Evolutionary conservation across 306 rosid species (phyloP).

Genomic region (Rosa multiflora): DNA sequence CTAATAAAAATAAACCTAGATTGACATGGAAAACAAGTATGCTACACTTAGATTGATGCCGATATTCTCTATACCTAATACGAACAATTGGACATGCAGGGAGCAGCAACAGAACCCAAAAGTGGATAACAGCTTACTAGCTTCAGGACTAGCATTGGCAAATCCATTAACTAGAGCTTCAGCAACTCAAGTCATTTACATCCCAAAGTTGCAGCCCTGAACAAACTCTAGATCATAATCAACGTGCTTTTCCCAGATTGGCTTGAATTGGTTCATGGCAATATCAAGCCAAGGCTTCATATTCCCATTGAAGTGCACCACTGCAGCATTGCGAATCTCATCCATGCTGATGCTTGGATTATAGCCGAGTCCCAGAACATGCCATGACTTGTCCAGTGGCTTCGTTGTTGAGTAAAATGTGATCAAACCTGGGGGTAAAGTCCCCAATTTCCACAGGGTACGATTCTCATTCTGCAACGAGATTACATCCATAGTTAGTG

Average conservation of each 20-base stretch:
- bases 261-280: conserved; percentile 75
- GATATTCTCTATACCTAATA: conserved; percentile 35
- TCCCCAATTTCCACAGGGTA: conserved; percentile 79
- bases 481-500: conserved; percentile 20
- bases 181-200: conserved; percentile 25
- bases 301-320: conserved; percentile 85
- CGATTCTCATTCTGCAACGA: conserved; percentile 74
- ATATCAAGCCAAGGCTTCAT: conserved; percentile 95
- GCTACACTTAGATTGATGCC: conserved; percentile 52
- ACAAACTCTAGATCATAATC: conserved; percentile 73
- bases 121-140: conserved; percentile 26
- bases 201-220: conserved; percentile 85
- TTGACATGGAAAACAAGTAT: conserved; percentile 43
- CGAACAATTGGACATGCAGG: conserved; percentile 33
- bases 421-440: conserved; percentile 82
- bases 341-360: conserved; percentile 85
- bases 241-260: conserved; percentile 84
- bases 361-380: conserved; percentile 84
- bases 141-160: conserved; percentile 30
- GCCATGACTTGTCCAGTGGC: conserved; percentile 89
- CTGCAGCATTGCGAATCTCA: conserved; percentile 78
- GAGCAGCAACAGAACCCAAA: conserved; percentile 28
- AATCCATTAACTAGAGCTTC: conserved; percentile 25
- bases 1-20: conserved; percentile 32
- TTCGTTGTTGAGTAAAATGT: conserved; percentile 75